A percentile compares a stretch with the other conserved stretches of the same genome.
Conservation (phyloP, 1,284 basidiomycete species). For the Irpex sp. region DNA sequence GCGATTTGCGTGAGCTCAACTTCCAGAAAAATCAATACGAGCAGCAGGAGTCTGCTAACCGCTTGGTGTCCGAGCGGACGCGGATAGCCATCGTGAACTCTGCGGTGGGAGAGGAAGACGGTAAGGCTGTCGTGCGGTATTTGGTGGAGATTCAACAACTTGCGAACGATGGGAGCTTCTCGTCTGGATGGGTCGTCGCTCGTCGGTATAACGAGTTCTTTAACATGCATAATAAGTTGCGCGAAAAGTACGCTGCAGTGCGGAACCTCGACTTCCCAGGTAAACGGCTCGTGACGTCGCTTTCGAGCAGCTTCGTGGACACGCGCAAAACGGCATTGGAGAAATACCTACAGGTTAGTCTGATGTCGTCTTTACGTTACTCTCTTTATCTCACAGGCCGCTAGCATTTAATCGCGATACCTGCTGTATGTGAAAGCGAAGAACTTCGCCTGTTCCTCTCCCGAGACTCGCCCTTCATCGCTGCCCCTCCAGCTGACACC, state of each 20-base stretch:
- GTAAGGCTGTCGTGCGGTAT: constrained; percentile 88
- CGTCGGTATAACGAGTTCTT: constrained; percentile 94
- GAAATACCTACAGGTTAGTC: constrained; percentile 81
- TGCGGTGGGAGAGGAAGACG: constrained; percentile 75
- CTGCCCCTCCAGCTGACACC: constrained; percentile 40
- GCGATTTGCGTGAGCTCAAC: constrained; percentile 79
- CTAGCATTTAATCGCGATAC: constrained; percentile 72
- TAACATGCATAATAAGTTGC: constrained; percentile 81
- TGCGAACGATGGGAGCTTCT: constrained; percentile 68
- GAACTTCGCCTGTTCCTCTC: constrained; percentile 88
- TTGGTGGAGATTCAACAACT: constrained; percentile 90
- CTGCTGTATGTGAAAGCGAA: constrained; percentile 77
- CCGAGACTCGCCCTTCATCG: constrained; percentile 75
- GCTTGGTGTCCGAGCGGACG: constrained; percentile 77
- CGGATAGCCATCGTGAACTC: constrained; percentile 77
- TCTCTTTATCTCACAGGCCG: constrained; percentile 5
- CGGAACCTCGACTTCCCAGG: constrained; percentile 83
- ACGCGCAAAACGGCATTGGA: constrained; percentile 77
- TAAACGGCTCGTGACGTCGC: constrained; percentile 81
- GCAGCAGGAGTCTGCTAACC: constrained; percentile 84
- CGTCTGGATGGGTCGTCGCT: constrained; percentile 88
- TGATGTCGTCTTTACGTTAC: not conserved
- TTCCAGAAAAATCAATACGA: constrained; percentile 93
- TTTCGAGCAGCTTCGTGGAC: constrained; percentile 85
- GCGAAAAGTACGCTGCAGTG: constrained; percentile 68